Percentiles rank a stretch among this genome's conserved stretches.
Evolutionary conservation across 306 rosid species (phyloP).

Genomic region (Sesbania bispinosa): DNA sequence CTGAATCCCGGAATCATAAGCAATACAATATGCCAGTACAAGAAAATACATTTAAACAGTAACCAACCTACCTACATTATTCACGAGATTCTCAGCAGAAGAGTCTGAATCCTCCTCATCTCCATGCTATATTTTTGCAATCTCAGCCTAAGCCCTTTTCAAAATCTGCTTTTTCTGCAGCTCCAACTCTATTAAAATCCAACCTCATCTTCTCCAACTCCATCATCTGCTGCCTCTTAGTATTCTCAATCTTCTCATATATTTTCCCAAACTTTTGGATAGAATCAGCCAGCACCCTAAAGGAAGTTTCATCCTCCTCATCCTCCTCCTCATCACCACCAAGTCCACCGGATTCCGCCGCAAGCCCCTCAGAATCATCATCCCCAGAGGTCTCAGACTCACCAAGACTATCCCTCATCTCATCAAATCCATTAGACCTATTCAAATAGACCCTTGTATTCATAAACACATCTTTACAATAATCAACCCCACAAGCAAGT

Average conservation of each 20-base stretch:
- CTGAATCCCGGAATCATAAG: neutral
- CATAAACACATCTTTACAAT: slow-evolving; percentile 81
- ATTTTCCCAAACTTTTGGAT: slow-evolving; percentile 72
- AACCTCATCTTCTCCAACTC: slow-evolving; percentile 79
- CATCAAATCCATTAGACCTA: slow-evolving; percentile 73
- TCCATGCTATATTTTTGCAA: slow-evolving; percentile 57
- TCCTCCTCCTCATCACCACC: slow-evolving; percentile 18
- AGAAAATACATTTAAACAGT: neutral
- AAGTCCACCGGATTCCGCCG: neutral
- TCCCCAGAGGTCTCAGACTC: slow-evolving; percentile 63
- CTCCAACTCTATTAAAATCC: slow-evolving; percentile 65
- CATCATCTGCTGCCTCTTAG: slow-evolving; percentile 87
- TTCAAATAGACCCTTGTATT: slow-evolving; percentile 73
- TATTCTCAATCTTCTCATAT: slow-evolving; percentile 77
- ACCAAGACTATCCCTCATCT: slow-evolving; percentile 91
- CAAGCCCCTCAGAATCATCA: slow-evolving; percentile 17
- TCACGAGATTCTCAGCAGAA: slow-evolving; percentile 48
- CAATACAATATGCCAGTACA: slow-evolving; percentile 14
- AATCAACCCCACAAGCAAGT: slow-evolving; percentile 81
- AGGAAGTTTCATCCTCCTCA: slow-evolving; percentile 43
- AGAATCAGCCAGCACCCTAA: slow-evolving; percentile 60
- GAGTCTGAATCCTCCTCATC: slow-evolving; percentile 40
- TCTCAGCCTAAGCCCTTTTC: slow-evolving; percentile 69
- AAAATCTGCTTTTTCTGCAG: slow-evolving; percentile 80
- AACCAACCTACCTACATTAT: slow-evolving; percentile 30